Percentiles rank a stretch among this genome's conserved stretches.
Conservation (phyloP, 306 rosid species). For the Acacia melanoxylon region DNA sequence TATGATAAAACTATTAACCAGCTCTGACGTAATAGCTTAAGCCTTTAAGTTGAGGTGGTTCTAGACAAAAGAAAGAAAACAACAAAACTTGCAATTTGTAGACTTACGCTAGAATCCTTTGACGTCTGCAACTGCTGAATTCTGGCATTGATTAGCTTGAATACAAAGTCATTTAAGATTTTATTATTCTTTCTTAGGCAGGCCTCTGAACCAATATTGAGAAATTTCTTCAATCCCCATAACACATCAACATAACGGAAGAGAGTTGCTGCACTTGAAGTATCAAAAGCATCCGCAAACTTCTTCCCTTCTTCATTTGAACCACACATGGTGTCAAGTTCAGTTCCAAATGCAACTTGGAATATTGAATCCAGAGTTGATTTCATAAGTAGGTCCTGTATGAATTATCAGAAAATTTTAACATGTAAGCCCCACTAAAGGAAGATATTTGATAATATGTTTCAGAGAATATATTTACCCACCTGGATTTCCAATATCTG, state of each 20-base stretch:
- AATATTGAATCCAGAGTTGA: conserved; percentile 71
- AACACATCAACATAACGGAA: conserved; percentile 67
- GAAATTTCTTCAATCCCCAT: conserved; percentile 72
- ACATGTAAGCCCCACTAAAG: conserved; percentile 10
- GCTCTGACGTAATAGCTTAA: background rate
- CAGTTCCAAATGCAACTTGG: conserved; percentile 78
- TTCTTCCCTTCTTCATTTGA: conserved; percentile 69
- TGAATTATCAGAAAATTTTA: background rate
- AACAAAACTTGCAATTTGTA: conserved; percentile 10
- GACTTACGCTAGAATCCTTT: conserved; percentile 50
- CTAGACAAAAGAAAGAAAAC: background rate
- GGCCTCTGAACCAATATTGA: conserved; percentile 74
- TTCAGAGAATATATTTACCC: conserved; percentile 23
- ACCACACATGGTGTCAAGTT: conserved; percentile 80
- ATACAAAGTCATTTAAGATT: conserved; percentile 51
- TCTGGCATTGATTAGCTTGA: conserved; percentile 54
- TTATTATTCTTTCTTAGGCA: conserved; percentile 37
- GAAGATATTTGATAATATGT: background rate
- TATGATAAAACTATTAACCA: background rate
- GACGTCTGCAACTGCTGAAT: conserved; percentile 48
- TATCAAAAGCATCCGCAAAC: conserved; percentile 61
- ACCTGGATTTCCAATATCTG: conserved; percentile 64
- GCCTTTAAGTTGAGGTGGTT: background rate
- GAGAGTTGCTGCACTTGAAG: conserved; percentile 57
- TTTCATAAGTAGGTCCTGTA: conserved; percentile 64